A percentile compares a stretch with the other conserved stretches of the same genome.
These are phyloP conservation scores for Funneliformis mosseae DNA, from an alignment of 192 early-diverging fungal species.

Conservation along the genomic window DNA sequence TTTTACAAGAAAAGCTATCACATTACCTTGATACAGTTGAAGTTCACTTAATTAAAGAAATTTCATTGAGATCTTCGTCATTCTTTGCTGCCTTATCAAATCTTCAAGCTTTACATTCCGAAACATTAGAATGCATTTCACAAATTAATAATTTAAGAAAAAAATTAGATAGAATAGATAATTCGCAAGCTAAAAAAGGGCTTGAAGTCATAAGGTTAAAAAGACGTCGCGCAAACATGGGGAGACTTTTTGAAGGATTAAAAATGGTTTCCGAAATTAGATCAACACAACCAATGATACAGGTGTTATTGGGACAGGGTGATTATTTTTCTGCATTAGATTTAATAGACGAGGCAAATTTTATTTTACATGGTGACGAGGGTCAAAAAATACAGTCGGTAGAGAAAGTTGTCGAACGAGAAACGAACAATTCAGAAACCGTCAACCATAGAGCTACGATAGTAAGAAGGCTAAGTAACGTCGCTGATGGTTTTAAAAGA, in stretches of 20 bases:
- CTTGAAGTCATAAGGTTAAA: conserved; percentile 83
- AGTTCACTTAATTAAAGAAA: conserved; percentile 91
- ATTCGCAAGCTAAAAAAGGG: conserved; percentile 72
- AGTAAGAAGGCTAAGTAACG: conserved; percentile 11
- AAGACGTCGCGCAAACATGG: conserved; percentile 72
- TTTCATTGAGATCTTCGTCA: conserved; percentile 88
- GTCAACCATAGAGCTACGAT: conserved; percentile 39
- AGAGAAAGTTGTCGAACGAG: conserved; percentile 39
- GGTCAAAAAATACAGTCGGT: conserved; percentile 37
- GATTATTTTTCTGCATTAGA: conserved; percentile 91
- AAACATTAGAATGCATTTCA: conserved; percentile 86
- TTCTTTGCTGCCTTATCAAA: conserved; percentile 96
- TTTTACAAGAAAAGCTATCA: conserved; percentile 88
- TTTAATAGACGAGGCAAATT: conserved; percentile 80
- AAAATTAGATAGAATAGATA: conserved; percentile 64
- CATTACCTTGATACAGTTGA: conserved; percentile 93
- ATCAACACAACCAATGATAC: conserved; percentile 82
- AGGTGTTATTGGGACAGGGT: conserved; percentile 74
- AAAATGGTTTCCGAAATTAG: conserved; percentile 74
- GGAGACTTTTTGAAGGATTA: conserved; percentile 66
- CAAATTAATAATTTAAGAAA: conserved; percentile 82
- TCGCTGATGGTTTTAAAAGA: conserved; percentile 32
- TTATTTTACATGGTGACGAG: conserved; percentile 56
- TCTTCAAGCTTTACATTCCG: conserved; percentile 88
- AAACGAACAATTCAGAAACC: conserved; percentile 45